Evolutionary conservation across 345 rosid species (phyloP), one percentile per base, ranked within the genome.

Genomic region (Acer yangbiense): DNA sequence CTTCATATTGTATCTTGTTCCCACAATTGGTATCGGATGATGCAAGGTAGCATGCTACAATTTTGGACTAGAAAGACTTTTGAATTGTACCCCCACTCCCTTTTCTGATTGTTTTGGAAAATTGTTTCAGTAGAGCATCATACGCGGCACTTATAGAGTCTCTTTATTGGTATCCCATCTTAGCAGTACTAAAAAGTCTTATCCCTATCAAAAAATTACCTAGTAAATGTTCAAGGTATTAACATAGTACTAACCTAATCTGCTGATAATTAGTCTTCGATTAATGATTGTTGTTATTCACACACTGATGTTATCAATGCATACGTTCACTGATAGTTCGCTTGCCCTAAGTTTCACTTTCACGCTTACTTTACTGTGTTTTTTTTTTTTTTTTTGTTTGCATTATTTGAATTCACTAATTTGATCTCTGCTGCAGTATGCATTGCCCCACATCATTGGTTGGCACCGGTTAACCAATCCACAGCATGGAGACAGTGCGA

Each of bases 381-480:
- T 4, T 32, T 9, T 20, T 55, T 35, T n/a, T n/a, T n/a, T n/a
- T n/a, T n/a, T n/a, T n/a, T n/a, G n/a, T 13, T 0, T 43, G 65
- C 61, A 11, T 66, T 39, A 72, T n/a, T 32, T 43, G 27, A 11
- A 27, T 16, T 12, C 54, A 1, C 3, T 32, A 75, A 67, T 74
- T 68, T 77, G 69, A 54, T 77, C 41, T 60, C 50, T 68, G 68
- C 25, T 86, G 87, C 93, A 96, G 99, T 94, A 88, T 87, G 95
- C 86, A 9, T 84, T 96, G 88, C 98, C 99, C 39, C 94, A 92
- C 82, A 87, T 96, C 86, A 84, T 96, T 83, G 99, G 97, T 17
- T 96, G 99, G 99, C 90, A 85, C 82, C 80, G 86, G 48, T 74
- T 89, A 82, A 92, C 87, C 4, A 81, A 73, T 71, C 83, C 74